Evolutionary conservation across 805 yeast species (phyloP).

Genomic region (Yamadazyma kitorensis): DNA sequence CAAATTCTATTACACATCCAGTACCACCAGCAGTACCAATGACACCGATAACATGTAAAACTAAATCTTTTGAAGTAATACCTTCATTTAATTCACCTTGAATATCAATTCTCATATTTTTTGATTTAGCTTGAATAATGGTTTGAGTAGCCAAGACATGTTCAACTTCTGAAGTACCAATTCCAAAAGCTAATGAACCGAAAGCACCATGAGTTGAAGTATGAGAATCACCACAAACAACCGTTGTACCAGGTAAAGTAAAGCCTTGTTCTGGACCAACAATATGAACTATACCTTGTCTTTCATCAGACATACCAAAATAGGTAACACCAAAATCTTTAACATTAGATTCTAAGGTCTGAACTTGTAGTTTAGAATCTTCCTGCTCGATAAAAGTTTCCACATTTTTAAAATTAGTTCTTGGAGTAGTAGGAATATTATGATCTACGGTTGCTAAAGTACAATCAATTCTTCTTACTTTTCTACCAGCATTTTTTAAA

Average conservation of each 20-base stretch:
- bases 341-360: conserved; percentile 90
- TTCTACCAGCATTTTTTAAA: conserved; percentile 78
- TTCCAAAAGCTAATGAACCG: conserved; percentile 96
- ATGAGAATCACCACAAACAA: conserved; percentile 98
- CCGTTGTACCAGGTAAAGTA: conserved; percentile 97
- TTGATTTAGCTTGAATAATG: conserved; percentile 88
- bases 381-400: conserved; percentile 82
- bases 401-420: conserved; percentile 69
- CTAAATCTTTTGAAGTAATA: conserved; percentile 92
- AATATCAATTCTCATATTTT: conserved; percentile 88
- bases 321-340: conserved; percentile 84
- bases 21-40: conserved; percentile 99
- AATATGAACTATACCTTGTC: conserved; percentile 98
- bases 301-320: conserved; percentile 89
- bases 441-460: conserved; percentile 95
- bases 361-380: conserved; percentile 89
- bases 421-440: conserved; percentile 93
- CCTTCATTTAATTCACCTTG: conserved; percentile 85
- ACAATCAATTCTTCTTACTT: conserved; percentile 88
- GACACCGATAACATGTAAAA: conserved; percentile 90
- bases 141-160: conserved; percentile 98
- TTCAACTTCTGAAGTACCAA: conserved; percentile 98
- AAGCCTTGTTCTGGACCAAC: conserved; percentile 99
- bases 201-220: conserved; percentile 99
- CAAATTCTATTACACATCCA: conserved; percentile 94